Base-by-base conservation (phyloP, 805 yeast genomes). In the Metschnikowia lochheadii region DNA sequence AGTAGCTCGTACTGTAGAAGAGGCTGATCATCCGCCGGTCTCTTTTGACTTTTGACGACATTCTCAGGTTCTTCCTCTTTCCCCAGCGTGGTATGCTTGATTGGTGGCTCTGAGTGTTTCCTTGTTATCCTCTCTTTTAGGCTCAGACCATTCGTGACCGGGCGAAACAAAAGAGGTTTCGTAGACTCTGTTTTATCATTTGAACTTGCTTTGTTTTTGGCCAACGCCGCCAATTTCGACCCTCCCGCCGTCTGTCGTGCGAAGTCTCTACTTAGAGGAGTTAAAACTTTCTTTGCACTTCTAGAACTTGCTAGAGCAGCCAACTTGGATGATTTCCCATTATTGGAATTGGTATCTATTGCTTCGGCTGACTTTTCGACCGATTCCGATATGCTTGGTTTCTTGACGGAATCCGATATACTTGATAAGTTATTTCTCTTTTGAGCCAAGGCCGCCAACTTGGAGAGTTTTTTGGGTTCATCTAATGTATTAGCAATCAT, bases 401-500 rank as follows among this genome's bases (percentile, higher is more conserved):
- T 32, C 41, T 17, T 26, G 18, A 6, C 26, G 7, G 26, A 23
- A 5, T 44, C 37, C 59, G 49, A 49, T 46, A 42, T 29, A 21
- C n/a, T n/a, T 13, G 37, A 15, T 20, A 15, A 6, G 23, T 15
- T 35, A 17, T 23, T 35, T 26, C 40, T 35, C 46, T 35, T 26
- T 21, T 44, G 46, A 17, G 46, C 46, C 40, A 44, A 26, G 10
- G 46, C 46, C 17, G 58, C 58, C 20, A 57, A 53, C 32, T 57
- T 57, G 17, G 61, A 57, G 40, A 56, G 32, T 46, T 56, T 57
- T 21, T 52, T 21, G 37, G 55, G 49, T 35, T 51, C 57, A 13
- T 54, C 59, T 56, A 45, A 15, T 40, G 40, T 46, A 57, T 56
- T 57, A 57, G 61, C 61, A 54, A 51, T 49, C 56, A 49, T 50